Conservation (phyloP, 495 filamentous ascomycete genomes). For the Hyaloscypha bicolor region DNA sequence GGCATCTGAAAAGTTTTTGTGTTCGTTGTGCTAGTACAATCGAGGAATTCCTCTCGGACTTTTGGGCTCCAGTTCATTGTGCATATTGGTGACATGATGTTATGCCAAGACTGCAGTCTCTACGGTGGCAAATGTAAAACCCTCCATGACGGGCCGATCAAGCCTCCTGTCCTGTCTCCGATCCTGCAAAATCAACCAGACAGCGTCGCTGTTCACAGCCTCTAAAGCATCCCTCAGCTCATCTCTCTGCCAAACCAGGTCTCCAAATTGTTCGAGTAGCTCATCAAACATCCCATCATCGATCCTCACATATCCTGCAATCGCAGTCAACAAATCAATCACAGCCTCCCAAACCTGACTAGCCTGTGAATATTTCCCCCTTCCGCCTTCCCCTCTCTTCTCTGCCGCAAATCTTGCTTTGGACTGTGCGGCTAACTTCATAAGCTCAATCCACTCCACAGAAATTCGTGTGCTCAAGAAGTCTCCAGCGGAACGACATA, state of each 20-base stretch:
- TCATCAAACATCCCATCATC: constrained; percentile 70
- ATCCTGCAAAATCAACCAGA: constrained; percentile 63
- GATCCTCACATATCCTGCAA: constrained; percentile 59
- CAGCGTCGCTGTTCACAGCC: constrained; percentile 65
- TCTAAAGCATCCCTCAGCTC: constrained; percentile 58
- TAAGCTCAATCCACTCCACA: constrained; percentile 65
- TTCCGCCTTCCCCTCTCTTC: constrained; percentile 33
- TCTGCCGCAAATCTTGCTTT: constrained; percentile 26
- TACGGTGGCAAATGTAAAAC: constrained; percentile 8
- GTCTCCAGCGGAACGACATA: constrained; percentile 71
- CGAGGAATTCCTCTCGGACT: constrained; percentile 19
- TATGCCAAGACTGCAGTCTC: not conserved
- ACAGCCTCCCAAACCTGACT: constrained; percentile 62
- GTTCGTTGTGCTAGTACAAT: constrained; percentile 16
- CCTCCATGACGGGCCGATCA: constrained; percentile 45
- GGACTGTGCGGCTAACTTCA: constrained; percentile 36
- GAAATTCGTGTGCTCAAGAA: constrained; percentile 76
- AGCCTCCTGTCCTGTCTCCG: constrained; percentile 37
- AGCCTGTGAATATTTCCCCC: constrained; percentile 56
- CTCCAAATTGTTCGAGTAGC: constrained; percentile 58
- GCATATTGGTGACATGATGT: not conserved
- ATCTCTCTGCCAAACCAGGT: constrained; percentile 44
- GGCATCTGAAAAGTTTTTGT: constrained; percentile 13
- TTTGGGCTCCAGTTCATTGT: not conserved
- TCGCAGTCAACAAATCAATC: constrained; percentile 50